These are phyloP conservation scores for Amanita subjunquillea DNA, from an alignment of 768 basidiomycete species.

Conservation along the genomic window DNA sequence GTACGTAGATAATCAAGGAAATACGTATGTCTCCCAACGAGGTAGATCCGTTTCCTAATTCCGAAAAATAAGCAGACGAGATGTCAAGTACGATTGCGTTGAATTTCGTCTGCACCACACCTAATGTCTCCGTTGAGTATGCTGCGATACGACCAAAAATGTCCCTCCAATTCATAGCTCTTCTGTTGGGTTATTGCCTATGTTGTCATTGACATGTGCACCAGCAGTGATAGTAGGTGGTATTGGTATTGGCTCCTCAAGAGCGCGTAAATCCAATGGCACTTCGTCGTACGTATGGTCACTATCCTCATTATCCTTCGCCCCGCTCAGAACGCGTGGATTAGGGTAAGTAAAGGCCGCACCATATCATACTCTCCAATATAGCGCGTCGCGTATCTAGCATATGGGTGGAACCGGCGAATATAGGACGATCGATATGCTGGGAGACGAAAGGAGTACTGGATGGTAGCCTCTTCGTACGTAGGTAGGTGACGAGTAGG, in stretches of 20 bases:
- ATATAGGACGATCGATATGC: background rate
- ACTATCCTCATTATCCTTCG: background rate
- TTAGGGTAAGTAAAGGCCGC: too few species aligned
- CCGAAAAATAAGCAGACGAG: background rate
- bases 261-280: background rate
- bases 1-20: too few species aligned
- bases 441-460: background rate
- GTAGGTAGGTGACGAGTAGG: background rate
- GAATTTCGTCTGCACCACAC: background rate
- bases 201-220: background rate
- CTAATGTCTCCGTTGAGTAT: background rate
- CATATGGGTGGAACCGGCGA: constrained; percentile 1
- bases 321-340: background rate
- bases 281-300: background rate
- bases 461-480: background rate
- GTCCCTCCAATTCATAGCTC: background rate
- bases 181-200: background rate
- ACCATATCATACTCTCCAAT: background rate
- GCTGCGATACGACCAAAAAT: background rate
- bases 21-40: too few species aligned
- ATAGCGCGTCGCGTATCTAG: background rate
- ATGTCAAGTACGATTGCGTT: background rate
- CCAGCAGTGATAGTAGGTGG: background rate
- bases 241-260: background rate
- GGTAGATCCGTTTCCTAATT: background rate